These are phyloP conservation scores for Pueraria montana DNA, from an alignment of 306 rosid species.

Conservation along the genomic window DNA sequence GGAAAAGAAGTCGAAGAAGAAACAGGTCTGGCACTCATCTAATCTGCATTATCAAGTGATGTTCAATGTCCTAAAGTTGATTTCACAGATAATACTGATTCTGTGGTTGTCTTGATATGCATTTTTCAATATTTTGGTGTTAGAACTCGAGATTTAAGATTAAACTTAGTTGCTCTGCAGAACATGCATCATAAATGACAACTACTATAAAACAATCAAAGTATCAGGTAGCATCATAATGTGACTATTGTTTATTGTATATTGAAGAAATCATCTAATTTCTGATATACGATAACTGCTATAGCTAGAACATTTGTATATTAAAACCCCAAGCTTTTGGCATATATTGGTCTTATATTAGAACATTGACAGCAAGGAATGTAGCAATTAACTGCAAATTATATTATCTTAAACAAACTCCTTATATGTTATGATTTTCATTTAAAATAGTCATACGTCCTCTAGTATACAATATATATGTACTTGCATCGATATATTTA, in stretches of 20 bases:
- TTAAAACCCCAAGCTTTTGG: constrained; percentile 22
- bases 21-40: constrained; percentile 64
- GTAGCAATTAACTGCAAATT: too few species aligned
- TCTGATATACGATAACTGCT: constrained; percentile 15
- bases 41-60: constrained; percentile 23
- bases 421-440: too few species aligned
- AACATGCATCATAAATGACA: constrained; percentile 30
- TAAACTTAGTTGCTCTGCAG: constrained; percentile 14
- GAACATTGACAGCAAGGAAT: too few species aligned
- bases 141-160: not conserved
- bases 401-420: too few species aligned
- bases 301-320: not conserved
- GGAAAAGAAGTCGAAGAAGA: constrained; percentile 93
- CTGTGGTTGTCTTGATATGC: constrained; percentile 38
- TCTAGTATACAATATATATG: too few species aligned
- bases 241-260: not conserved
- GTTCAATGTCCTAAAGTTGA: constrained; percentile 12
- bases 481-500: too few species aligned
- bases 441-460: too few species aligned
- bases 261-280: constrained; percentile 28
- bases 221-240: not conserved
- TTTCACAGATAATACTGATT: constrained; percentile 24
- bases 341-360: constrained; percentile 34
- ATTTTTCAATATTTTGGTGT: constrained; percentile 24
- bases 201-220: not conserved